Conservation (phyloP, 148 eudicot species). For the Rhododendron williamsianum region DNA sequence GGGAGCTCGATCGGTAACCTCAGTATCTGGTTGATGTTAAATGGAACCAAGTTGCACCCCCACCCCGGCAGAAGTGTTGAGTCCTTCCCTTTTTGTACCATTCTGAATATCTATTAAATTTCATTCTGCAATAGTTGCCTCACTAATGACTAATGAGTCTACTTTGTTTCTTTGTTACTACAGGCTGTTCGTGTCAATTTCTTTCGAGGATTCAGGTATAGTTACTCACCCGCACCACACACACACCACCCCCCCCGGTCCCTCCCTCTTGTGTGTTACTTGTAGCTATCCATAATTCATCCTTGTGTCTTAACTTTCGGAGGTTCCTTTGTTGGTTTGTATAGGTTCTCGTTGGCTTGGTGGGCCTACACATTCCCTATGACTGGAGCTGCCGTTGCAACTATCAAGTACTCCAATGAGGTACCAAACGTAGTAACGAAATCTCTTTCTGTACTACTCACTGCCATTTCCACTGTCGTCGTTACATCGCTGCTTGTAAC, state of each 20-base stretch:
- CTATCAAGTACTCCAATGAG: slow-evolving; percentile 58
- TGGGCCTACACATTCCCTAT: slow-evolving; percentile 99
- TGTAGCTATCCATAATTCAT: not conserved
- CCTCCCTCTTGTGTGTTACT: not conserved
- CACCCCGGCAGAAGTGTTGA: no score
- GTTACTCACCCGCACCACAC: no score
- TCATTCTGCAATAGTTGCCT: no score
- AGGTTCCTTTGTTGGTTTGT: slow-evolving; percentile 1
- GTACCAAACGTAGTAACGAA: slow-evolving; percentile 45
- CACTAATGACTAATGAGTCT: not conserved
- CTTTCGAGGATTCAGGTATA: slow-evolving; percentile 85
- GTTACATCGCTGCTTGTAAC: slow-evolving; percentile 51
- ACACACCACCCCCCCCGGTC: no score
- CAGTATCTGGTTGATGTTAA: not conserved
- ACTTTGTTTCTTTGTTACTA: slow-evolving; percentile 14
- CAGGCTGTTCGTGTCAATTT: slow-evolving; percentile 94
- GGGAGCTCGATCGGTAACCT: not conserved
- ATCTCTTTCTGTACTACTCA: slow-evolving; percentile 39
- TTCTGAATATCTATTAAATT: no score
- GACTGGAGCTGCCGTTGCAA: slow-evolving; percentile 90
- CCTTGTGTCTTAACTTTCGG: not conserved
- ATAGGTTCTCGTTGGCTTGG: slow-evolving; percentile 86
- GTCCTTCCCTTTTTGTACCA: no score
- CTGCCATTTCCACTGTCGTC: slow-evolving; percentile 39
- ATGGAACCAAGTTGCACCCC: no score